These are phyloP conservation scores for Tulasnella calospora DNA, from an alignment of 768 basidiomycete species.

Conservation along the genomic window DNA sequence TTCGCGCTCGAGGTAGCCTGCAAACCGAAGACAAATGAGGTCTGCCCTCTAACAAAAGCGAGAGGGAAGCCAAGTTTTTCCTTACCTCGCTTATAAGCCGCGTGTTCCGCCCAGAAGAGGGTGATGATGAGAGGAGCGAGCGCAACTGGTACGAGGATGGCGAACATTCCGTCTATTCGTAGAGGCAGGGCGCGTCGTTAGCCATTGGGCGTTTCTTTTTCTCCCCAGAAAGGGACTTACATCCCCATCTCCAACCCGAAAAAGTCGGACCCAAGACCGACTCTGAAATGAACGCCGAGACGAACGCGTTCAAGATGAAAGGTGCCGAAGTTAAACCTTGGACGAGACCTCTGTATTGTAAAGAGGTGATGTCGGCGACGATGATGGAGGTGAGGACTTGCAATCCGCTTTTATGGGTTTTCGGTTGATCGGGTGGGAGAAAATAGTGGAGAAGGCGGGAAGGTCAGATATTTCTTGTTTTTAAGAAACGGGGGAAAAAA, in stretches of 20 bases:
- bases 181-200: no score
- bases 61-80: no score
- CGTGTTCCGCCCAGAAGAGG: slow-evolving; percentile 52
- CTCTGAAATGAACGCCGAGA: slow-evolving; percentile 59
- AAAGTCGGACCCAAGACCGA: slow-evolving; percentile 39
- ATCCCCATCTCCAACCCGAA: slow-evolving; percentile 64
- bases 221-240: slow-evolving; percentile 38
- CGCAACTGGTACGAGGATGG: slow-evolving; percentile 49
- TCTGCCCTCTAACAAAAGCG: no score
- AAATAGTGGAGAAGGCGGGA: slow-evolving; percentile 29
- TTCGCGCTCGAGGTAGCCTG: slow-evolving; percentile 31
- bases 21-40: no score
- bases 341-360: slow-evolving; percentile 50
- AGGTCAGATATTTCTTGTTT: no score
- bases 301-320: slow-evolving; percentile 59
- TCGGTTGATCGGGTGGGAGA: no score
- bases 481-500: no score
- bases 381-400: slow-evolving; percentile 62
- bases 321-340: slow-evolving; percentile 46
- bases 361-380: slow-evolving; percentile 57
- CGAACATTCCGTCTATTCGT: slow-evolving; percentile 56
- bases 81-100: slow-evolving; percentile 38
- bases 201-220: no score
- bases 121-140: slow-evolving; percentile 52
- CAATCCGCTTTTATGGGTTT: slow-evolving; percentile 44